Evolutionary conservation across 352 stramenopile species (phyloP).

Genomic region (Pythium sp.): DNA sequence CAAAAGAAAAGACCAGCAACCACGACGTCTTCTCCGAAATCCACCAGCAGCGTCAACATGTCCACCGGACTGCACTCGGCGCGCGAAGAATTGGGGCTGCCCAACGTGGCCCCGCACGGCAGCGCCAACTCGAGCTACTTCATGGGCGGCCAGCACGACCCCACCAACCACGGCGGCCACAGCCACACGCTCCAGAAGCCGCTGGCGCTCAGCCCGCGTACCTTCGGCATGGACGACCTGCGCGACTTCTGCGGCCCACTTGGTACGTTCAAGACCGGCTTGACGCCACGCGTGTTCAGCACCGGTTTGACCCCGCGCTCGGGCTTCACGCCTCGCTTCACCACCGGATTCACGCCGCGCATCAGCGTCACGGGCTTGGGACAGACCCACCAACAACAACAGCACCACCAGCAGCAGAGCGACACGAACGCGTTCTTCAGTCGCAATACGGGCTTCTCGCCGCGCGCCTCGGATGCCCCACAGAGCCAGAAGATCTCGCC

Average conservation of each 20-base stretch:
- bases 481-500: constrained; percentile 74
- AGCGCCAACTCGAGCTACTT: constrained; percentile 12
- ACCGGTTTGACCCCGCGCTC: constrained; percentile 77
- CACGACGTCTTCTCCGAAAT: not conserved
- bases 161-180: constrained; percentile 10
- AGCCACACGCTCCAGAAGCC: constrained; percentile 51
- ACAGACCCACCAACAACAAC: constrained; percentile 21
- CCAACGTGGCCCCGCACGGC: constrained; percentile 31
- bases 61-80: constrained; percentile 68
- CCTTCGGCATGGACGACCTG: constrained; percentile 83
- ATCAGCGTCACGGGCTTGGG: constrained; percentile 55
- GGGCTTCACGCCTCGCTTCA: constrained; percentile 79
- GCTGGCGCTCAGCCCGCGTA: constrained; percentile 72
- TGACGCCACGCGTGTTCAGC: constrained; percentile 79
- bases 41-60: constrained; percentile 25
- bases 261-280: constrained; percentile 78
- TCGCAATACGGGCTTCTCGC: constrained; percentile 54
- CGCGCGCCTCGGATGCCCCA: constrained; percentile 33
- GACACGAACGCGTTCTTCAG: constrained; percentile 47
- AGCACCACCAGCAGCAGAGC: constrained; percentile 28
- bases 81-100: constrained; percentile 65
- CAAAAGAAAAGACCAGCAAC: constrained; percentile 3
- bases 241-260: constrained; percentile 79
- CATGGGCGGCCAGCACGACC: constrained; percentile 31
- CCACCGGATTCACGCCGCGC: constrained; percentile 72